Evolutionary conservation across 108 stramenopile genomes (phyloP).

Genomic region (Cylindrotheca fusiformis): DNA sequence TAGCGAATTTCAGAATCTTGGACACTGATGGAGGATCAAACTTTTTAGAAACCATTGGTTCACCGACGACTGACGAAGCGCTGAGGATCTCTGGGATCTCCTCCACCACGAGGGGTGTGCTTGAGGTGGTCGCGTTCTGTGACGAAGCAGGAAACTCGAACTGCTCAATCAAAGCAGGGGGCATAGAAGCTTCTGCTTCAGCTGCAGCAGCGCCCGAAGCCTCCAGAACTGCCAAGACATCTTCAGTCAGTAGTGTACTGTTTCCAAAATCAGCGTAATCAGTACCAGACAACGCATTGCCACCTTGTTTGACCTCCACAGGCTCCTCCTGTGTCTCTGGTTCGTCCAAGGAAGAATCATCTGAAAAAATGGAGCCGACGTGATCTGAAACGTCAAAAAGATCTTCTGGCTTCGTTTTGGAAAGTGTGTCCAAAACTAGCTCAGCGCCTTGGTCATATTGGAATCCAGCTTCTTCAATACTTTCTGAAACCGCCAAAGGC

Average conservation of each 20-base stretch:
- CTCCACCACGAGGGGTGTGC: background rate
- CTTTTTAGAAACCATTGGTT: conserved; percentile 2
- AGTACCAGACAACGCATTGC: background rate
- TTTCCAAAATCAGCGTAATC: background rate
- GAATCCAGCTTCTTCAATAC: background rate
- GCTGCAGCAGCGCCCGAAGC: conserved; percentile 25
- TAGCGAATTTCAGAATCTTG: conserved; percentile 76
- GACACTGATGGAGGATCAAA: conserved; percentile 43
- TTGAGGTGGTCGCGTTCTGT: background rate
- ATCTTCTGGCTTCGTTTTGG: background rate
- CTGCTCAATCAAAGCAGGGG: conserved; percentile 17
- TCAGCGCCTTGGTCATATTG: background rate
- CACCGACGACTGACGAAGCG: conserved; percentile 20
- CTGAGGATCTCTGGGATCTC: conserved; percentile 12
- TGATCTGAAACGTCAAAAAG: background rate
- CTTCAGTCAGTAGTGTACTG: conserved; percentile 11
- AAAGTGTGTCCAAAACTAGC: background rate
- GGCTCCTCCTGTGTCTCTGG: background rate
- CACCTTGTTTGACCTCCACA: background rate
- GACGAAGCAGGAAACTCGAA: conserved; percentile 5
- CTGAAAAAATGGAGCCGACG: background rate
- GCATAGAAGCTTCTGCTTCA: conserved; percentile 30
- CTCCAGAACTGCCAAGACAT: conserved; percentile 41
- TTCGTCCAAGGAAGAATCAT: background rate
- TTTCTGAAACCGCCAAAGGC: background rate